Base-by-base conservation (phyloP, 2,329 filamentous ascomycete species). In the Fusarium sp. region DNA sequence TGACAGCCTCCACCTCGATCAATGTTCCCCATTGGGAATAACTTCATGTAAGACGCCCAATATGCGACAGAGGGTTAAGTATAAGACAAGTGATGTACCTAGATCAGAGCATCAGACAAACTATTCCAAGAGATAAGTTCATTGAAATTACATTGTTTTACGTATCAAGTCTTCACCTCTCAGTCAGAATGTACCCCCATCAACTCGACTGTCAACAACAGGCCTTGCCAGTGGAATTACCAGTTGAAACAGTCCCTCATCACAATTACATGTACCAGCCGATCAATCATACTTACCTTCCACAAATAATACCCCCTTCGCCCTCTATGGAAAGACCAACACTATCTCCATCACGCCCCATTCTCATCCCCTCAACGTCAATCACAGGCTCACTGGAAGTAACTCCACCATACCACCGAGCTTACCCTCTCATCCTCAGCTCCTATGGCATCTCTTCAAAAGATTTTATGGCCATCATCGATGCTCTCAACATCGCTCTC, bases 11-110 rank as follows among this genome's bases (percentile, higher is more conserved):
- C 47, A 66, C 30, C 60, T 70, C 68, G 68, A 70, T 44, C 48
- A 70, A 70, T 70, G 42, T 6, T 18, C 68, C 54, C 5, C 12
- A 70, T 61, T 36, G 54, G 66, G 53, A 24, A 71, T 45, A 70
- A 66, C 36, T 20, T 70, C 59, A 17, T 35, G 28, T 38, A 30
- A 55, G 17, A 5, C 22, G 35, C 18, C 42, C 11, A 22, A 44
- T 12, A 36, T 54, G 35, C n/a, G 9, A 24, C 58, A 36, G 6
- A 24, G 26, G 13, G 10, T 9, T 3, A 5, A 13, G 13, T 70
- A 53, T 32, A 60, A 41, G 22, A 32, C 6, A 15, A 8, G 32
- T 18, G 15, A 0, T 30, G 5, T 30, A 2, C 28, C 22, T 18
- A 18, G 24, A 39, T 70, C 8, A 59, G 6, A 14, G 3, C 1